Conservation (phyloP, 2,329 filamentous ascomycete genomes). For the Cladosporium sp. region DNA sequence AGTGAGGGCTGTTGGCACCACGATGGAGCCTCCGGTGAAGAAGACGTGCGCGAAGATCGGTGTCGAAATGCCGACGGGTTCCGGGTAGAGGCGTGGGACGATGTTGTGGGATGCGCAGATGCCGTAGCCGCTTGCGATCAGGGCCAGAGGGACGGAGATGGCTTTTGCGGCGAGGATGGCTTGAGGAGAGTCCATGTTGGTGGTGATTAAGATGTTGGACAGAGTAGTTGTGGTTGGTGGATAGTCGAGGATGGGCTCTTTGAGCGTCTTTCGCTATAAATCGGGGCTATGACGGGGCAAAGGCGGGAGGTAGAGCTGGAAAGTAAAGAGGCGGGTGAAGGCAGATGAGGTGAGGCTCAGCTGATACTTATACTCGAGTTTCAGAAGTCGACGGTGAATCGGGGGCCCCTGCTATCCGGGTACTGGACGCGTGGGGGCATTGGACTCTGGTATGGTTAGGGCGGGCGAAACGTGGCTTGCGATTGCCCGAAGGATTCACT, state of each 20-base stretch:
- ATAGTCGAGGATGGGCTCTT: not conserved
- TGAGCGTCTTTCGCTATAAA: not conserved
- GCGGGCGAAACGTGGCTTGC: not conserved
- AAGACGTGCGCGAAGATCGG: conserved; percentile 22
- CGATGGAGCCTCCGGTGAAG: conserved; percentile 21
- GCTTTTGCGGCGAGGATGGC: conserved; percentile 20
- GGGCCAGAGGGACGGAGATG: conserved; percentile 22
- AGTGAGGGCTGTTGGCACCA: conserved; percentile 19
- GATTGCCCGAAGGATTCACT: not conserved
- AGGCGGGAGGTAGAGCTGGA: no score
- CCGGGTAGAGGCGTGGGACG: conserved; percentile 23
- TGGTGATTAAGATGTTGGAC: not conserved
- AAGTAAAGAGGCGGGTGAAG: not conserved
- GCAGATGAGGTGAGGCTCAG: not conserved
- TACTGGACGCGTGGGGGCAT: not conserved
- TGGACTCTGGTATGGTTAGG: not conserved
- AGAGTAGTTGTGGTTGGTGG: no score
- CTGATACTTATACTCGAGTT: conserved; percentile 4
- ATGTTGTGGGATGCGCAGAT: conserved; percentile 23
- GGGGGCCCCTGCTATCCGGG: not conserved
- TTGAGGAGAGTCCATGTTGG: conserved; percentile 24
- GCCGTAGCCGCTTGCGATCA: conserved; percentile 24
- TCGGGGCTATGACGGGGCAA: no score
- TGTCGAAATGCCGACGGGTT: conserved; percentile 19
- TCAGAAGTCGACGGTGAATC: not conserved